Percentiles rank a stretch among this genome's conserved stretches.
Evolutionary conservation across 2,329 filamentous ascomycete genomes (phyloP).

Genomic region (Onygenales sp.): DNA sequence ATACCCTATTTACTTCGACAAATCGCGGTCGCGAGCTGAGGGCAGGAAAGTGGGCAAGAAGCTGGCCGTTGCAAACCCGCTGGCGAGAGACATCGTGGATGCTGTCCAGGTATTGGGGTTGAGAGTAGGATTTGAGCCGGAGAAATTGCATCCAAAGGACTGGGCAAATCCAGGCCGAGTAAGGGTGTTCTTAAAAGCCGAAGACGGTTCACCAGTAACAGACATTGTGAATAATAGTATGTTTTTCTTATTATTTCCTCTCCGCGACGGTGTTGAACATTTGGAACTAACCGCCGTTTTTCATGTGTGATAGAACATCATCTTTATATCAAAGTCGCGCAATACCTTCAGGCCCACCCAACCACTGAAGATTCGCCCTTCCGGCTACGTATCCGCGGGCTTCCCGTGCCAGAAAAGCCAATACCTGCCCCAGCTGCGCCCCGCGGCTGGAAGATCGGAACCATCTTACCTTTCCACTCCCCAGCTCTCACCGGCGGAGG

Average conservation of each 20-base stretch:
- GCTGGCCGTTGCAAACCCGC: slow-evolving; percentile 71
- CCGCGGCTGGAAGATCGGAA: slow-evolving; percentile 81
- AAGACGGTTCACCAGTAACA: slow-evolving; percentile 41
- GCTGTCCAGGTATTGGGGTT: slow-evolving; percentile 64
- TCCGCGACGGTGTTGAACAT: not conserved
- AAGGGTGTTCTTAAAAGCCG: slow-evolving; percentile 59
- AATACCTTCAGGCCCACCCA: slow-evolving; percentile 68
- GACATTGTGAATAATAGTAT: slow-evolving; percentile 54
- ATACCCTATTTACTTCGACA: slow-evolving; percentile 94
- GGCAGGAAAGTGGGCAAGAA: slow-evolving; percentile 67
- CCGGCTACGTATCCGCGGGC: slow-evolving; percentile 61
- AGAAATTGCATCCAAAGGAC: slow-evolving; percentile 89
- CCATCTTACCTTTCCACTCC: slow-evolving; percentile 75
- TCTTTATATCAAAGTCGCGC: slow-evolving; percentile 70
- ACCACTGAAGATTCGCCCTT: slow-evolving; percentile 64
- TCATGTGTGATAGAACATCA: slow-evolving; percentile 56
- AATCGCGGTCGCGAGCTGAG: slow-evolving; percentile 53
- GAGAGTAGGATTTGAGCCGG: slow-evolving; percentile 68
- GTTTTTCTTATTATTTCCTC: slow-evolving; percentile 17
- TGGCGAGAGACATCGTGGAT: slow-evolving; percentile 80
- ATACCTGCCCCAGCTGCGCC: slow-evolving; percentile 69
- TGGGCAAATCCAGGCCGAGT: slow-evolving; percentile 95
- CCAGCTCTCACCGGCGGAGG: slow-evolving; percentile 86
- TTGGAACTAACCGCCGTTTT: slow-evolving; percentile 1
- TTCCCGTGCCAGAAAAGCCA: slow-evolving; percentile 57